Percentiles rank a stretch among this genome's conserved stretches.
Conservation (phyloP, 116 monocot species). For the Cymodocea nodosa region DNA sequence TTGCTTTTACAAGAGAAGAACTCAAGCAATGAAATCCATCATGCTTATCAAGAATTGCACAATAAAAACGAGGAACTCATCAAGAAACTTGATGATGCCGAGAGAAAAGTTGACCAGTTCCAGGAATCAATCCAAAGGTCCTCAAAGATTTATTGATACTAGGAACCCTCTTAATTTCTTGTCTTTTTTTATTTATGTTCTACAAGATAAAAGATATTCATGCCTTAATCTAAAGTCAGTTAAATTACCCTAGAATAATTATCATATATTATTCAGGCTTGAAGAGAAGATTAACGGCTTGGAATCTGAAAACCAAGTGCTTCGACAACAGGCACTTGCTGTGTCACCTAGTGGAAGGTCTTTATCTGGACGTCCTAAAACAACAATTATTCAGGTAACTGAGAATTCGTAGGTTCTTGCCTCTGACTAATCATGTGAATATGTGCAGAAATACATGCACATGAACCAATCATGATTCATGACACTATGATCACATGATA, state of each 20-base stretch:
- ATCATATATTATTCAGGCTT: conserved; percentile 25
- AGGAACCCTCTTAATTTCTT: neutral
- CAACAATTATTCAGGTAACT: conserved; percentile 61
- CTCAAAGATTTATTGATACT: neutral
- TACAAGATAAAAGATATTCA: neutral
- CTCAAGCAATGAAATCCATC: conserved; percentile 33
- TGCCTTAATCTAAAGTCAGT: too few species aligned
- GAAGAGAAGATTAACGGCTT: conserved; percentile 54
- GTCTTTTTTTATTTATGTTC: neutral
- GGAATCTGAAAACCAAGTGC: conserved; percentile 58
- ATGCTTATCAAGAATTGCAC: conserved; percentile 37
- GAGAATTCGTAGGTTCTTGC: neutral
- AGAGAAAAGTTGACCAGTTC: conserved; percentile 58
- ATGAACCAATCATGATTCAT: neutral
- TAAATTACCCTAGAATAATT: neutral
- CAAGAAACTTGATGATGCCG: conserved; percentile 72
- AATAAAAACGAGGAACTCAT: conserved; percentile 44
- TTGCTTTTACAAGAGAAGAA: conserved; percentile 52
- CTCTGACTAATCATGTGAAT: too few species aligned
- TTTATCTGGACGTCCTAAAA: conserved; percentile 50
- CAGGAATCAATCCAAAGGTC: conserved; percentile 88
- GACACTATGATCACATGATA: neutral
- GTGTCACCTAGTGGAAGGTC: conserved; percentile 54
- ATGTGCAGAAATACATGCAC: neutral
- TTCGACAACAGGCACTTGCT: conserved; percentile 57